These are phyloP conservation scores for Penicillium hesseltinei DNA, from an alignment of 2,329 filamentous ascomycete species.

Conservation along the genomic window DNA sequence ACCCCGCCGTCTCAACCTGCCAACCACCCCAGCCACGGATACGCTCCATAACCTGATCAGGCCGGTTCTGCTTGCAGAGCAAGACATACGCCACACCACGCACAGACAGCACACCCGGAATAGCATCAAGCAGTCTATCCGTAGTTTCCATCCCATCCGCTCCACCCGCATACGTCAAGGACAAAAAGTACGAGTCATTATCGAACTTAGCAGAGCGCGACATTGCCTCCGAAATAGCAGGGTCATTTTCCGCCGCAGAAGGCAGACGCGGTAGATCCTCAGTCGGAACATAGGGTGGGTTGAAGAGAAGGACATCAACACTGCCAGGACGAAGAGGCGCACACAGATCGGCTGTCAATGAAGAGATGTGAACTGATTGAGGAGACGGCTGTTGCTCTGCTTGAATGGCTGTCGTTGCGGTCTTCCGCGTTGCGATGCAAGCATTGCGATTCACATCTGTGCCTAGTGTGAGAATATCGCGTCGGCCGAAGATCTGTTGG, in stretches of 20 bases:
- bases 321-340: constrained; percentile 56
- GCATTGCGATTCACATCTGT: constrained; percentile 85
- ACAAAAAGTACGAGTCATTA: constrained; percentile 77
- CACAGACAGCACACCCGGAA: constrained; percentile 63
- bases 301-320: constrained; percentile 89
- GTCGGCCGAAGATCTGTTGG: constrained; percentile 67
- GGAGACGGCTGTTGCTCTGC: constrained; percentile 26
- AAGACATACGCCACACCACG: constrained; percentile 84
- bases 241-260: constrained; percentile 19
- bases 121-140: constrained; percentile 67
- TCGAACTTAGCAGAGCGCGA: constrained; percentile 57
- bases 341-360: constrained; percentile 68
- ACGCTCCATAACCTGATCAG: constrained; percentile 66
- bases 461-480: constrained; percentile 68
- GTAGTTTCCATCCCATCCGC: constrained; percentile 92
- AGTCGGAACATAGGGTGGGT: constrained; percentile 94
- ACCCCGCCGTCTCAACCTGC: constrained; percentile 73
- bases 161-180: constrained; percentile 86
- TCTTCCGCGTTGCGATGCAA: constrained; percentile 70
- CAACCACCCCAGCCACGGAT: constrained; percentile 64
- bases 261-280: constrained; percentile 64
- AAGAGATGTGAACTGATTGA: constrained; percentile 60
- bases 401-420: constrained; percentile 56
- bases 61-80: constrained; percentile 86
- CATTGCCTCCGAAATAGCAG: constrained; percentile 28